phyloP scores from a whole-genome alignment of 1,284 basidiomycete species.

The Ustilago trichophora region DNA sequence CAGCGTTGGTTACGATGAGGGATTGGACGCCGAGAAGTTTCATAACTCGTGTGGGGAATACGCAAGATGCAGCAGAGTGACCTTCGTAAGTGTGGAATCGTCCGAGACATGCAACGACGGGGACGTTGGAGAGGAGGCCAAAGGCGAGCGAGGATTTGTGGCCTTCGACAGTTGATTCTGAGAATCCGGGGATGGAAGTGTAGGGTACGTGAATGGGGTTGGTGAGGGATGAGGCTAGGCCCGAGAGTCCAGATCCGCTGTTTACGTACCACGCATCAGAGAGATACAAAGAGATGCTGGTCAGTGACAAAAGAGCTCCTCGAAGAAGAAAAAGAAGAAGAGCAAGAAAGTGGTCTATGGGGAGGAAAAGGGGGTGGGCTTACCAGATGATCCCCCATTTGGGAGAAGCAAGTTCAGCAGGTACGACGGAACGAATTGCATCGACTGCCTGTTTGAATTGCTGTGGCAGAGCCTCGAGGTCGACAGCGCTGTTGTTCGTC shows the following conservation, averaged over 20 bases:
- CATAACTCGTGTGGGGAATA: conserved; percentile 81
- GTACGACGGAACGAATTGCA: conserved; percentile 29
- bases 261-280: too few relatives aligned
- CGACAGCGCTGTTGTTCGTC: too few relatives aligned
- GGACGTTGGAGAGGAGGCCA: conserved; percentile 78
- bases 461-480: conserved; percentile 25
- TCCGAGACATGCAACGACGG: conserved; percentile 85
- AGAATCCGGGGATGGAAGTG: conserved; percentile 51
- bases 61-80: conserved; percentile 70
- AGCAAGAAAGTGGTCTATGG: background rate
- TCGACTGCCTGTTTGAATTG: conserved; percentile 42
- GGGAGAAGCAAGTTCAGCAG: conserved; percentile 33
- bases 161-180: conserved; percentile 72
- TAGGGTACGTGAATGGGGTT: conserved; percentile 46
- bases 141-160: conserved; percentile 81
- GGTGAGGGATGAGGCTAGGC: conserved; percentile 35
- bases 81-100: conserved; percentile 86
- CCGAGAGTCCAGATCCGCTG: conserved; percentile 51
- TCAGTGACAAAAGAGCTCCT: too few relatives aligned
- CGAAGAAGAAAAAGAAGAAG: too few relatives aligned
- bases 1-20: conserved; percentile 84
- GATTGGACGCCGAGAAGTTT: conserved; percentile 77
- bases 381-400: conserved; percentile 59
- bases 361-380: background rate
- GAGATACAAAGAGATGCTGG: too few relatives aligned